Evolutionary conservation across 179 eudicot species (phyloP), one percentile per base, ranked within the genome.

Genomic region (Vitellaria paradoxa): DNA sequence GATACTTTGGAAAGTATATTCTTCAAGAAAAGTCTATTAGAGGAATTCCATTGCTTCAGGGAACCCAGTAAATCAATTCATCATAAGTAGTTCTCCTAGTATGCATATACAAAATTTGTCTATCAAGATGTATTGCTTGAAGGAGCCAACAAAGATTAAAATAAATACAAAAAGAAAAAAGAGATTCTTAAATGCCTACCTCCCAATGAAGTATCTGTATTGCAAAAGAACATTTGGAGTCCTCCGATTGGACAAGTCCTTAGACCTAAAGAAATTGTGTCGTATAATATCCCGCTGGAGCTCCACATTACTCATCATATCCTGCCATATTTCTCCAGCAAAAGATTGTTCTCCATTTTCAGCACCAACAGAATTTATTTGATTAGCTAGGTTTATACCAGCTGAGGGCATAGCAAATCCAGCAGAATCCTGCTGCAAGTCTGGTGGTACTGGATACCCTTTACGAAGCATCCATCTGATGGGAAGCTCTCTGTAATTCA

Each of bases 381-480:
- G 63, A 26, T 47, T 57, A 69, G 67, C 70, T 17, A 53, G 42
- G 72, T 85, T 80, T n/a, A 78, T 78, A 52, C 68, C 76, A 7
- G 72, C 72, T 20, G 85, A 20, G 0, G 73, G 62, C 72, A 55
- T 71, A 77, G 81, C 82, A 78, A 72, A 81, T 87, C 77, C 93
- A 87, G 81, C 85, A 88, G 76, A 67, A 81, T 57, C 71, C 45
- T 84, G 86, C 47, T 85, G 83, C 99, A 96, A 89, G 76, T 96
- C 99, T 20, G 89, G 86, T 42, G 99, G 98, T 20, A 96, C 89
- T 5, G 90, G 85, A 76, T 93, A 93, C 65, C 96, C 98, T 46
- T 96, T 96, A 80, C 90, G 92, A 73, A 91, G 86, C 99, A 96
- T 96, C 99, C 99, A 96, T 83, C 88, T 88, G 0, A 96, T 84